phyloP scores from a whole-genome alignment of 805 yeast genomes.

The Clavispora phyllophila region DNA sequence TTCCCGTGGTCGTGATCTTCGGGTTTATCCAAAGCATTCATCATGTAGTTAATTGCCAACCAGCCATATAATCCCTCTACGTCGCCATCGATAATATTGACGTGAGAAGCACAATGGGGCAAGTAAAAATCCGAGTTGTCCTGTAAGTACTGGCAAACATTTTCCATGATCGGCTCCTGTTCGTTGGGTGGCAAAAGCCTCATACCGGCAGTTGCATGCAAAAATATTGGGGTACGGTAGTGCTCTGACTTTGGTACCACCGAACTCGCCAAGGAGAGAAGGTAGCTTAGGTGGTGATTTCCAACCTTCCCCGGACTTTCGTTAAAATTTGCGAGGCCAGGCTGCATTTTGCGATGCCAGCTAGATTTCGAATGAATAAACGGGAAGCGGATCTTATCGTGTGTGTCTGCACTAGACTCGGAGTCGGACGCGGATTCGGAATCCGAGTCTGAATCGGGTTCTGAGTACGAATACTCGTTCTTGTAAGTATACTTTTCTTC shows the following conservation, averaged over 20 bases:
- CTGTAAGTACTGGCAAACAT: conserved; percentile 47
- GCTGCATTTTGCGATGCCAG: conserved; percentile 51
- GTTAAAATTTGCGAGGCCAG: conserved; percentile 53
- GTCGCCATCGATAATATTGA: conserved; percentile 59
- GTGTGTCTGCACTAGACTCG: conserved; percentile 1
- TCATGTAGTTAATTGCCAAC: conserved; percentile 56
- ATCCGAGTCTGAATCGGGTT: conserved; percentile 8
- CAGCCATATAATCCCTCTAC: conserved; percentile 65
- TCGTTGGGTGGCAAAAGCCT: conserved; percentile 50
- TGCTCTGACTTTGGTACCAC: conserved; percentile 60
- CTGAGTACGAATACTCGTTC: neutral
- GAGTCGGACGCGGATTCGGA: conserved; percentile 4
- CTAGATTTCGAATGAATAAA: conserved; percentile 26
- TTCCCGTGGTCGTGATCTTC: conserved; percentile 37
- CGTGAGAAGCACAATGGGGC: conserved; percentile 58
- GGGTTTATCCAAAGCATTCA: conserved; percentile 41
- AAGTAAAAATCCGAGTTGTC: conserved; percentile 46
- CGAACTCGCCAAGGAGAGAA: conserved; percentile 44
- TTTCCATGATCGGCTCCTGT: conserved; percentile 41
- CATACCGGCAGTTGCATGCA: conserved; percentile 72
- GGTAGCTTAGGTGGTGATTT: conserved; percentile 42
- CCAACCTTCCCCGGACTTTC: conserved; percentile 47
- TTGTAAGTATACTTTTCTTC: conserved; percentile 6
- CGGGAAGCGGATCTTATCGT: conserved; percentile 19
- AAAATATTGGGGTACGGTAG: conserved; percentile 57